Percentiles rank a stretch among this genome's conserved stretches.
Evolutionary conservation across 2,329 filamentous ascomycete genomes (phyloP).

Genomic region (Raffaelea arxii): DNA sequence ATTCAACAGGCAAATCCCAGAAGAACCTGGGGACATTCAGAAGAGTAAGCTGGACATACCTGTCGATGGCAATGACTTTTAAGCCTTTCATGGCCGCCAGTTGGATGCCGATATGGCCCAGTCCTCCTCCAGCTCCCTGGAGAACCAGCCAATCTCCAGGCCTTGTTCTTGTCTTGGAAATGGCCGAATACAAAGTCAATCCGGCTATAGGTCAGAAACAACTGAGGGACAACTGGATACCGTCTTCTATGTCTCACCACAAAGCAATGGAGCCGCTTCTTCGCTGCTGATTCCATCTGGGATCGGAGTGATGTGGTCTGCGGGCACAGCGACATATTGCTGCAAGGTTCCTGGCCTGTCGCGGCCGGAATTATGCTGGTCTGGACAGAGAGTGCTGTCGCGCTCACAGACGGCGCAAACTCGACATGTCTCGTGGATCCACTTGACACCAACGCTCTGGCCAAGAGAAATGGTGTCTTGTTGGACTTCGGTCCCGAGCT

Average conservation of each 20-base stretch:
- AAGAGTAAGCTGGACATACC: not conserved
- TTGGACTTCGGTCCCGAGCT: not conserved
- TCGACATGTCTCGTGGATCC: constrained; percentile 6
- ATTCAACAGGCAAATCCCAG: too few relatives aligned
- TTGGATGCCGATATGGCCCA: constrained; percentile 5
- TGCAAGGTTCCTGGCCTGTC: constrained; percentile 7
- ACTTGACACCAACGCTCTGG: constrained; percentile 8
- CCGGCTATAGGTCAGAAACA: not conserved
- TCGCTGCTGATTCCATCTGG: constrained; percentile 3
- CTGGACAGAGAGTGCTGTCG: constrained; percentile 4
- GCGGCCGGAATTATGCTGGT: constrained; percentile 9
- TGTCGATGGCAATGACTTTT: constrained; percentile 6
- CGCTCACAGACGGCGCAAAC: constrained; percentile 6
- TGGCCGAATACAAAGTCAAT: constrained; percentile 5
- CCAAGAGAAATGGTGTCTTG: not conserved
- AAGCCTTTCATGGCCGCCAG: constrained; percentile 2
- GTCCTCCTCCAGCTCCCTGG: constrained; percentile 1
- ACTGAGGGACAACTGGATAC: not conserved
- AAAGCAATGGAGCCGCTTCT: constrained; percentile 5
- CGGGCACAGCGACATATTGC: constrained; percentile 4
- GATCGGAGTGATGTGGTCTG: not conserved
- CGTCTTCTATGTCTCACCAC: too few relatives aligned
- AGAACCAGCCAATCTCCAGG: constrained; percentile 3
- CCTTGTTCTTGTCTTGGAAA: not conserved
- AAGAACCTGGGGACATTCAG: not conserved